A percentile compares a stretch with the other conserved stretches of the same genome.
Evolutionary conservation across 768 basidiomycete genomes (phyloP).

Genomic region (Mycena vitilis): DNA sequence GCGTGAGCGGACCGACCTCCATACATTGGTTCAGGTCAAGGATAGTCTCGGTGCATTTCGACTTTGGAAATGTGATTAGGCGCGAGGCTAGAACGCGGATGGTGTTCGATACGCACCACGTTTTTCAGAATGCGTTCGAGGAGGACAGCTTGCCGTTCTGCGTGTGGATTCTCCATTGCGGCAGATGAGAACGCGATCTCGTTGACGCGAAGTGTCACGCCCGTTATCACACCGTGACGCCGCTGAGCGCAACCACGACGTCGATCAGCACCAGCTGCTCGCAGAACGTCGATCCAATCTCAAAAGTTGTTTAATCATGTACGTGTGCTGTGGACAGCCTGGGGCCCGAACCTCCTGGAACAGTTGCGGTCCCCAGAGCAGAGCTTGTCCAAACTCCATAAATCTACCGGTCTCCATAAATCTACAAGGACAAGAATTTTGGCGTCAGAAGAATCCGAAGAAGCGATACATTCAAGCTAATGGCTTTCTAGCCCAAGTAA

Average conservation of each 20-base stretch:
- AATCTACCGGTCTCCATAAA: not conserved
- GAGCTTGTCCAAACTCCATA: too few species aligned
- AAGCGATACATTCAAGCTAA: not conserved
- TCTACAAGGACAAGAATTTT: too few species aligned
- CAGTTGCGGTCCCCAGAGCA: too few species aligned
- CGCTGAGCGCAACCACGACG: too few species aligned
- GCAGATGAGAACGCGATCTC: not conserved
- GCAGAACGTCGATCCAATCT: too few species aligned
- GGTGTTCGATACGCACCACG: constrained; percentile 63
- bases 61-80: constrained; percentile 56
- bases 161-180: constrained; percentile 94
- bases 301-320: too few species aligned
- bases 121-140: constrained; percentile 93
- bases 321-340: too few species aligned
- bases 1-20: constrained; percentile 62
- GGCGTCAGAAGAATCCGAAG: not conserved
- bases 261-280: too few species aligned
- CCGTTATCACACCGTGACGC: too few species aligned
- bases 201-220: constrained; percentile 17
- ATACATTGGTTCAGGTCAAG: constrained; percentile 89
- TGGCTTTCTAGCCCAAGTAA: constrained; percentile 36
- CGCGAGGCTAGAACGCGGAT: not conserved
- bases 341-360: too few species aligned
- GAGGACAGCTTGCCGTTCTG: constrained; percentile 90
- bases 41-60: constrained; percentile 93